phyloP scores from a whole-genome alignment of 108 stramenopile genomes.

The Cyclotella choctawhatcheeana region DNA sequence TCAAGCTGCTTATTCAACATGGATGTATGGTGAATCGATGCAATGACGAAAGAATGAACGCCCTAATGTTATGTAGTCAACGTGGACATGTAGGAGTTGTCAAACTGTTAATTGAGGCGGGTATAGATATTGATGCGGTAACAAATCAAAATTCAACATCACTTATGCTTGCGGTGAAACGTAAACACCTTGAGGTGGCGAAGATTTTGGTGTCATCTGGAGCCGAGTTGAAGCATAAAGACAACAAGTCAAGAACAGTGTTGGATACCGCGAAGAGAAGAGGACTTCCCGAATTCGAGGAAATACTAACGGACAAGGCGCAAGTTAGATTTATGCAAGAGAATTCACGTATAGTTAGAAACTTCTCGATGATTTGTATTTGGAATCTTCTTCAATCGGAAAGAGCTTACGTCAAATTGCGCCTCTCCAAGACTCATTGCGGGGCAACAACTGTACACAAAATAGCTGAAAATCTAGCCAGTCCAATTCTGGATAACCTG shows the following conservation, averaged over 20 bases:
- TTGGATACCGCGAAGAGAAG: slow-evolving; percentile 62
- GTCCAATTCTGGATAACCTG: slow-evolving; percentile 2
- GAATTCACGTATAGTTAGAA: slow-evolving; percentile 43
- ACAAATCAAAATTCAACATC: slow-evolving; percentile 84
- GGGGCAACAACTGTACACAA: slow-evolving; percentile 42
- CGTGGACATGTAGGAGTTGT: slow-evolving; percentile 83
- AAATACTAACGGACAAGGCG: slow-evolving; percentile 42
- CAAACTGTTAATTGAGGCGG: slow-evolving; percentile 60
- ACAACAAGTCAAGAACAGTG: slow-evolving; percentile 73
- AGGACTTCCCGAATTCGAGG: slow-evolving; percentile 26
- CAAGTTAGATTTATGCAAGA: slow-evolving; percentile 61
- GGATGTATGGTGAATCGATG: slow-evolving; percentile 75
- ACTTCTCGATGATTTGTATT: slow-evolving; percentile 46
- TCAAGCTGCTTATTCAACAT: slow-evolving; percentile 42
- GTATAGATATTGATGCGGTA: slow-evolving; percentile 65
- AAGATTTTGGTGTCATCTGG: slow-evolving; percentile 79
- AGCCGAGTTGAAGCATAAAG: slow-evolving; percentile 74
- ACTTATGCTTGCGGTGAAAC: slow-evolving; percentile 87
- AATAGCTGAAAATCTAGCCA: slow-evolving; percentile 25
- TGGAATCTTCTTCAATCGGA: slow-evolving; percentile 63
- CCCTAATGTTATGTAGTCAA: slow-evolving; percentile 88
- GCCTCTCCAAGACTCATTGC: too few relatives aligned
- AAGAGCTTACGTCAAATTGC: slow-evolving; percentile 50
- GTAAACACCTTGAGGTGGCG: slow-evolving; percentile 74
- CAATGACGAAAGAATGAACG: slow-evolving; percentile 83